phyloP scores from a whole-genome alignment of 139 green algal species.

The Pedinophyceae sp. region DNA sequence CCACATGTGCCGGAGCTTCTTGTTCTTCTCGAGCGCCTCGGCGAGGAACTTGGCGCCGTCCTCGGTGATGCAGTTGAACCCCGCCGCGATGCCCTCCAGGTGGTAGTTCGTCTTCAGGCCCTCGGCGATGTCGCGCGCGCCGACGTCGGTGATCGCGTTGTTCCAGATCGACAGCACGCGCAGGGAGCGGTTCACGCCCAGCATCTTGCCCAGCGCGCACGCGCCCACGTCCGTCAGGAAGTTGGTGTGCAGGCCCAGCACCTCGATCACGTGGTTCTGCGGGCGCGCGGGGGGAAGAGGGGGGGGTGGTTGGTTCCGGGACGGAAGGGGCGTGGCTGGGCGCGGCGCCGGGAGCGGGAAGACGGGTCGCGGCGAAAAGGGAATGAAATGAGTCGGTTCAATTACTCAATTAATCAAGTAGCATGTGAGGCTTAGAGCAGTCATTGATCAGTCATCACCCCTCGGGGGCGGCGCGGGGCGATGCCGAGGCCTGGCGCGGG shows the following conservation, averaged over 20 bases:
- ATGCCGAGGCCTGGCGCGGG: no score
- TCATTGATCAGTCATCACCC: no score
- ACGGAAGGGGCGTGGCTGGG: no score
- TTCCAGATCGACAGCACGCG: neutral
- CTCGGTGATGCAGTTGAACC: neutral
- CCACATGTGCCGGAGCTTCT: neutral
- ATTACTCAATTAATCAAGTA: no score
- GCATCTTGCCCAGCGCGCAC: neutral
- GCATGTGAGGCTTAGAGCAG: no score
- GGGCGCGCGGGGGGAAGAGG: no score
- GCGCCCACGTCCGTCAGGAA: neutral
- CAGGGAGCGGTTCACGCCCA: neutral
- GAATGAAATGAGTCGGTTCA: no score
- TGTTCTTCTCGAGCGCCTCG: neutral
- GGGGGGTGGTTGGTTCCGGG: no score
- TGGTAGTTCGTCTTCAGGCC: neutral
- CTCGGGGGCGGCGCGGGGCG: no score
- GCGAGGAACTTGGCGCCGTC: neutral
- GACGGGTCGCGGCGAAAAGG: no score
- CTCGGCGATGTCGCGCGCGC: neutral
- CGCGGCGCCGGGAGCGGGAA: no score
- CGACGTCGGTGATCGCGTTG: neutral
- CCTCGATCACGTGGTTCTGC: neutral
- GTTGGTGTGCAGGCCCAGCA: neutral
- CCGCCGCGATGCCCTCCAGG: neutral